Percentiles rank a stretch among this genome's conserved stretches.
phyloP scores from a whole-genome alignment of 2,329 filamentous ascomycete genomes.

The Alternaria hordeiaustralica region DNA sequence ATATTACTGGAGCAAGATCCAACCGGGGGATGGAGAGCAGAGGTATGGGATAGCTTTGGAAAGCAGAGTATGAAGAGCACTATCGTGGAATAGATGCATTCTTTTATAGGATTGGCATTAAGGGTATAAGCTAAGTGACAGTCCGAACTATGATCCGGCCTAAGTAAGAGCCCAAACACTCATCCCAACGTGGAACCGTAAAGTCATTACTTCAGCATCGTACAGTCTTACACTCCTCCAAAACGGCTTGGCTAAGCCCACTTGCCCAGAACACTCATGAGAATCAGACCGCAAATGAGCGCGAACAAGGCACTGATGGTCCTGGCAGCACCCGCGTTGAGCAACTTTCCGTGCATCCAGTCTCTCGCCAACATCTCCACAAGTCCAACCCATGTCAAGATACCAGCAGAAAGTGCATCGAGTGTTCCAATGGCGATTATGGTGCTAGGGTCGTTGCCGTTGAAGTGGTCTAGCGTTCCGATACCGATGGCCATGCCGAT shows the following conservation, averaged over 20 bases:
- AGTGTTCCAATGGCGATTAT: constrained; percentile 75
- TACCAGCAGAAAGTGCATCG: constrained; percentile 75
- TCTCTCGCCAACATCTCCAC: constrained; percentile 82
- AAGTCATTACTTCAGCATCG: constrained; percentile 3
- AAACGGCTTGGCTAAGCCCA: constrained; percentile 63
- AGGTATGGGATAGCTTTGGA: constrained; percentile 43
- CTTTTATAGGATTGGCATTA: neutral
- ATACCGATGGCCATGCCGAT: constrained; percentile 83
- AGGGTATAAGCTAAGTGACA: neutral
- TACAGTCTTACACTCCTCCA: neutral
- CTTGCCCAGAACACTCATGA: constrained; percentile 77
- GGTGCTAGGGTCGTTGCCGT: constrained; percentile 73
- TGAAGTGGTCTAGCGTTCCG: constrained; percentile 72
- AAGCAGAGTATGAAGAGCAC: constrained; percentile 41
- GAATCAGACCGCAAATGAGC: constrained; percentile 66
- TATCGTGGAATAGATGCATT: constrained; percentile 27
- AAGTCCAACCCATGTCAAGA: constrained; percentile 79
- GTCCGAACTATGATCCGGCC: neutral
- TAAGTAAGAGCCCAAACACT: neutral
- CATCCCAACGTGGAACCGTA: constrained; percentile 3
- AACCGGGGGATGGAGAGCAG: constrained; percentile 25
- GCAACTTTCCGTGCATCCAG: constrained; percentile 65
- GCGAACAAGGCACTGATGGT: constrained; percentile 60
- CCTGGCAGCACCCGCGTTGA: constrained; percentile 57
- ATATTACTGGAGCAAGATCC: constrained; percentile 27